Conservation (phyloP, 352 stramenopile species). For the Globisporangium spinosum region DNA sequence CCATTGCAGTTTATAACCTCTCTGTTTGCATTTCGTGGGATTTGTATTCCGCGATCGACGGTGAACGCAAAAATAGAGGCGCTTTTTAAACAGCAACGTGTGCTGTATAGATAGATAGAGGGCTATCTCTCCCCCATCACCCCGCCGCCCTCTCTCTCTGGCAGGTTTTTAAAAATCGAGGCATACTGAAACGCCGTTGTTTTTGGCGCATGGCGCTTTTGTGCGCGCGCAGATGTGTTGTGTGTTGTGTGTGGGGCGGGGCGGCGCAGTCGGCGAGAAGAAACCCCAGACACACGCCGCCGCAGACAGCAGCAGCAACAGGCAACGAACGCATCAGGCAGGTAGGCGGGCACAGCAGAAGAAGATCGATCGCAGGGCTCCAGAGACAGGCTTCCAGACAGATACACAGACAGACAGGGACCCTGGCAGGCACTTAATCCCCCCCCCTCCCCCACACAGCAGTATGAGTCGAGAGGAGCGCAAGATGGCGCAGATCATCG, state of each 20-base stretch:
- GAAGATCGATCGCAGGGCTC: not conserved
- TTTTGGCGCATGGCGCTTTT: not conserved
- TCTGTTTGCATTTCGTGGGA: not conserved
- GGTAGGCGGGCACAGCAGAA: not conserved
- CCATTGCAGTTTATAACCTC: no score
- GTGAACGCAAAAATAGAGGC: no score
- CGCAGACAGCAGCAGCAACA: not conserved
- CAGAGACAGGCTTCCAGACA: not conserved
- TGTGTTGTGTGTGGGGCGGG: not conserved
- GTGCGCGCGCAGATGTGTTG: not conserved
- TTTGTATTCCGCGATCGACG: no score
- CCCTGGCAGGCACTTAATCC: not conserved
- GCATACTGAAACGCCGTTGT: constrained; percentile 7
- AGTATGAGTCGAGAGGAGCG: constrained; percentile 71
- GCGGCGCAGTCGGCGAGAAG: constrained; percentile 2
- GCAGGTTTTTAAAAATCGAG: not conserved
- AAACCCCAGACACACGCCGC: not conserved
- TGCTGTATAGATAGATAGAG: no score
- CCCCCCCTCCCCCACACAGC: not conserved
- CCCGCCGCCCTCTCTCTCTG: constrained; percentile 3
- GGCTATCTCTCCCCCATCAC: not conserved
- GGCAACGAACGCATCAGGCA: not conserved
- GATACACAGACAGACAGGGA: not conserved
- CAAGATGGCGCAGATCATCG: constrained; percentile 80
- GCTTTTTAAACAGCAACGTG: no score